These are phyloP conservation scores for Aschersonia sp. DNA, from an alignment of 2,329 filamentous ascomycete genomes.

Conservation along the genomic window DNA sequence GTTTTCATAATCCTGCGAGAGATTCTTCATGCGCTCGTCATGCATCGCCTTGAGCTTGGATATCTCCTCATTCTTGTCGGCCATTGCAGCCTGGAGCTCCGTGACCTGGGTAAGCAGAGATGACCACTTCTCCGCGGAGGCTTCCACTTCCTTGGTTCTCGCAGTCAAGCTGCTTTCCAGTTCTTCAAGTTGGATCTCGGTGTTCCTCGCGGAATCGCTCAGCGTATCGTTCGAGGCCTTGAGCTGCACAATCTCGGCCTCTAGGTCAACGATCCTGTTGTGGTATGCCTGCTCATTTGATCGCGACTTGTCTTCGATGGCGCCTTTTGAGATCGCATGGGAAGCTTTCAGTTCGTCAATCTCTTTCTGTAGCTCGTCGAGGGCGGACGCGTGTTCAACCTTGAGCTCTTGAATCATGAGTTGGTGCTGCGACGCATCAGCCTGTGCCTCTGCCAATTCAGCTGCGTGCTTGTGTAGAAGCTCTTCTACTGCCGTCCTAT, in stretches of 20 bases:
- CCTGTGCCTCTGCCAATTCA: slow-evolving; percentile 31
- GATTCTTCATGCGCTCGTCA: slow-evolving; percentile 39
- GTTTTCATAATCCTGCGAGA: slow-evolving; percentile 48
- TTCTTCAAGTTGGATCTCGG: slow-evolving; percentile 22
- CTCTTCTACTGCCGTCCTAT: slow-evolving; percentile 29
- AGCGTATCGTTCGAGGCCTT: slow-evolving; percentile 32
- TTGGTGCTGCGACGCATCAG: slow-evolving; percentile 30
- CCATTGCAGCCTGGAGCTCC: slow-evolving; percentile 28
- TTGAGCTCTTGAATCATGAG: slow-evolving; percentile 35
- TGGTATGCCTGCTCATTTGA: slow-evolving; percentile 28
- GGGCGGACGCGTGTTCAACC: slow-evolving; percentile 29
- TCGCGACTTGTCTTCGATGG: slow-evolving; percentile 28
- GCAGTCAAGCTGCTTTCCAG: slow-evolving; percentile 25
- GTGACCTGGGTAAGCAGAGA: slow-evolving; percentile 34
- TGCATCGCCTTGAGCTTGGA: slow-evolving; percentile 40
- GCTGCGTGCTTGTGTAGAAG: slow-evolving; percentile 39
- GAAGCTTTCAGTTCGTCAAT: slow-evolving; percentile 37
- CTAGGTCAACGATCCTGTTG: slow-evolving; percentile 32
- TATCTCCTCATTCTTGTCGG: slow-evolving; percentile 33
- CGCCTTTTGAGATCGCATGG: slow-evolving; percentile 28
- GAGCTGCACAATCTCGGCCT: slow-evolving; percentile 36
- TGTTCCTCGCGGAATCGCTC: slow-evolving; percentile 27
- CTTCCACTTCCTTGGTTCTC: slow-evolving; percentile 23
- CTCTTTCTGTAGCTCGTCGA: slow-evolving; percentile 37
- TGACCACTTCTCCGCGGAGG: slow-evolving; percentile 22